These are phyloP conservation scores for Malus orientalis DNA, from an alignment of 306 rosid species.

Conservation along the genomic window DNA sequence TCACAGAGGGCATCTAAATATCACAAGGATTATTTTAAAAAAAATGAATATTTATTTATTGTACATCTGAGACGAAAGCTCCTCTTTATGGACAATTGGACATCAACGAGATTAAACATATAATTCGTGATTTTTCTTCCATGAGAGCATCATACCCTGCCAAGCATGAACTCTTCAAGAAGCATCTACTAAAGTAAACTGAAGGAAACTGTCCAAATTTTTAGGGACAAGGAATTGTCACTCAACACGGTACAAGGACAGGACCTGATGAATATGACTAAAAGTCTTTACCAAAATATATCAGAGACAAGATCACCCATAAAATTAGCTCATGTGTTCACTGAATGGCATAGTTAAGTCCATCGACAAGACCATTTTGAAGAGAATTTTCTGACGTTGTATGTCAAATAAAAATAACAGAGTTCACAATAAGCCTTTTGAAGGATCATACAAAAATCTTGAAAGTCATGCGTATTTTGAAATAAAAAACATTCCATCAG, in stretches of 20 bases:
- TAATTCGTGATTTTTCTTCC: too few species aligned
- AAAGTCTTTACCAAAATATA: too few species aligned
- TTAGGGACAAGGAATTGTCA: background rate
- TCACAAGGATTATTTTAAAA: too few species aligned
- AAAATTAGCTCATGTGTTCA: background rate
- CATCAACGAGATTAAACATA: too few species aligned
- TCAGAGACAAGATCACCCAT: background rate
- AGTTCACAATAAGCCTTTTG: background rate
- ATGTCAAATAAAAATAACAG: background rate
- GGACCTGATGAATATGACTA: background rate
- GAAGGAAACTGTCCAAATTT: too few species aligned
- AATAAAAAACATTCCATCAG: background rate
- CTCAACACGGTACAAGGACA: background rate
- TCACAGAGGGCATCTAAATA: background rate
- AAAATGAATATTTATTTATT: too few species aligned
- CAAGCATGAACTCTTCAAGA: too few species aligned
- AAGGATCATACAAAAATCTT: background rate
- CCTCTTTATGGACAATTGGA: too few species aligned
- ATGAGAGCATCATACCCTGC: too few species aligned
- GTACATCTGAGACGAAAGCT: background rate
- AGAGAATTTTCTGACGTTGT: background rate
- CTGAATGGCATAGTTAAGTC: background rate
- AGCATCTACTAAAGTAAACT: too few species aligned
- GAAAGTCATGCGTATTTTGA: background rate
- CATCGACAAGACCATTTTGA: background rate